These are phyloP conservation scores for Magnaporthiopsis poae DNA, from an alignment of 2,329 filamentous ascomycete genomes.

Conservation along the genomic window DNA sequence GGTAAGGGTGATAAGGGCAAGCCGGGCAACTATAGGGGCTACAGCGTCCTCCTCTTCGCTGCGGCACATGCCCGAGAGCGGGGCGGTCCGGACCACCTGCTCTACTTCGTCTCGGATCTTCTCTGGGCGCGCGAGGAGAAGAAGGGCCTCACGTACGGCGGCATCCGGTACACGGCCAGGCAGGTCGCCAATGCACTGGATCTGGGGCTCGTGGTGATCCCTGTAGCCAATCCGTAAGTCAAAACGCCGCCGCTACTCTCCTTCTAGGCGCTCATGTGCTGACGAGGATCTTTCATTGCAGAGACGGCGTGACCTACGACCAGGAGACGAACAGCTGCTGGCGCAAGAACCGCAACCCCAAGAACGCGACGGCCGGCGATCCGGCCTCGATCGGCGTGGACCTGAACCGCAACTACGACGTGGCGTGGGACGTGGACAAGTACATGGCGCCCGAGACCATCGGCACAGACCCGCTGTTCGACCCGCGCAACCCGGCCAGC, in stretches of 20 bases:
- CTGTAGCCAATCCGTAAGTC: slow-evolving; percentile 36
- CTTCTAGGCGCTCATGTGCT: too few relatives aligned
- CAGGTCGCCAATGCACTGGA: slow-evolving; percentile 42
- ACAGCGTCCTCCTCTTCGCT: slow-evolving; percentile 42
- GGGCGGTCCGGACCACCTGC: slow-evolving; percentile 43
- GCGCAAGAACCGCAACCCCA: slow-evolving; percentile 46
- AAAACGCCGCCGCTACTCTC: too few relatives aligned
- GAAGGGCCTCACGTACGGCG: slow-evolving; percentile 41
- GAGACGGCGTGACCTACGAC: slow-evolving; percentile 41
- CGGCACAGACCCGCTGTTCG: slow-evolving; percentile 10
- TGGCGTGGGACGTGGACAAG: slow-evolving; percentile 42
- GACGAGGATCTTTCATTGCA: too few relatives aligned
- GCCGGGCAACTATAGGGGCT: not conserved
- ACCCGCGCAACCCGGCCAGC: slow-evolving; percentile 33
- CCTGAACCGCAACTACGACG: slow-evolving; percentile 49
- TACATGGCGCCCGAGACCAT: slow-evolving; percentile 31
- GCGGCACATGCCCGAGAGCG: slow-evolving; percentile 50
- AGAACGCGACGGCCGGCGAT: slow-evolving; percentile 22
- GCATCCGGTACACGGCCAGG: slow-evolving; percentile 38
- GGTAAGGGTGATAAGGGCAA: not conserved
- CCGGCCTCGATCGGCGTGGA: slow-evolving; percentile 34
- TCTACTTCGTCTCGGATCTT: slow-evolving; percentile 50
- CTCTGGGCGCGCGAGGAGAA: slow-evolving; percentile 40
- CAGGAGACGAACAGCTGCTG: slow-evolving; percentile 40
- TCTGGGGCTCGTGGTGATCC: slow-evolving; percentile 43